Conservation (phyloP, 495 filamentous ascomycete species). For the Penicillium cosmopolitanum region DNA sequence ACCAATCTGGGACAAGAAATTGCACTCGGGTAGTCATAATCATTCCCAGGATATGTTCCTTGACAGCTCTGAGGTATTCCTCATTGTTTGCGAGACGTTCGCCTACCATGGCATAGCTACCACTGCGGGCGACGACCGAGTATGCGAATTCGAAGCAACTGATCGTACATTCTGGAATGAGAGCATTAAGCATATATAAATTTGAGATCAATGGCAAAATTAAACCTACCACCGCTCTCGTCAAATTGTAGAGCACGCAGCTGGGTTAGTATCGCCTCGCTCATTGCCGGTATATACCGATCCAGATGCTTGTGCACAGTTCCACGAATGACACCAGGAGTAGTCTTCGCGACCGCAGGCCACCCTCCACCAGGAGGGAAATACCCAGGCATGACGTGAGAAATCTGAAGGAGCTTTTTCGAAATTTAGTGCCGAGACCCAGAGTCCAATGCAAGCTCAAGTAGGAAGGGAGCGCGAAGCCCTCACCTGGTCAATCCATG, state of each 20-base stretch:
- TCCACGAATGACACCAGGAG: conserved; percentile 28
- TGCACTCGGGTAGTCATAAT: conserved; percentile 30
- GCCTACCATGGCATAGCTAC: conserved; percentile 28
- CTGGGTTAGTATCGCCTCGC: conserved; percentile 25
- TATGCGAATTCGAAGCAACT: conserved; percentile 32
- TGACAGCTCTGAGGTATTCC: conserved; percentile 30
- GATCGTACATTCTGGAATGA: conserved; percentile 20
- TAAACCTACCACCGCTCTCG: conserved; percentile 12
- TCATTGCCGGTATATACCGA: conserved; percentile 28
- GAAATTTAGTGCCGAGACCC: background rate
- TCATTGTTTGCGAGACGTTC: conserved; percentile 25
- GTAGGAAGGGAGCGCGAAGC: background rate
- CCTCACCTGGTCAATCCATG: conserved; percentile 35
- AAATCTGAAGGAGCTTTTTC: conserved; percentile 27
- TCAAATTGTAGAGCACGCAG: conserved; percentile 12
- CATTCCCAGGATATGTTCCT: conserved; percentile 33
- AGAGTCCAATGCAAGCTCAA: background rate
- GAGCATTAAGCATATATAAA: background rate
- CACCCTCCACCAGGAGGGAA: conserved; percentile 27
- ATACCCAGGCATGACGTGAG: conserved; percentile 34
- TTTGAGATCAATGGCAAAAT: background rate
- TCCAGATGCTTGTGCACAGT: conserved; percentile 26
- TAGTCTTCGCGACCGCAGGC: conserved; percentile 32
- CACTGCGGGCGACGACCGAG: conserved; percentile 31
- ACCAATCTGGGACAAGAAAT: conserved; percentile 26